phyloP scores from a whole-genome alignment of 1,139 yeast species.

The Kodamaea arcana region DNA sequence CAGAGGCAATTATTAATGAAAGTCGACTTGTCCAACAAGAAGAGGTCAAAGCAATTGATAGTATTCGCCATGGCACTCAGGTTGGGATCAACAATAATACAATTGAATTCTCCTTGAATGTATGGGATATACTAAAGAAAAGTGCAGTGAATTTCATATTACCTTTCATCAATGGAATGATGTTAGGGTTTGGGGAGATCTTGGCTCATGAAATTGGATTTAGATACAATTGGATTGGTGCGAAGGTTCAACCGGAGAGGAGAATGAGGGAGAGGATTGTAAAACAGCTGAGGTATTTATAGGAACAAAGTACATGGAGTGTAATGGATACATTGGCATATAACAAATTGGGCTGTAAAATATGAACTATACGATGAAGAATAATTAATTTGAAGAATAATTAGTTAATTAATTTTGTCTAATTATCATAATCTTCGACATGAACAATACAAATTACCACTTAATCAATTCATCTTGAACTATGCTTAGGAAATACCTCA shows the following conservation, averaged over 20 bases:
- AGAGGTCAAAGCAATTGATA: conserved; percentile 1
- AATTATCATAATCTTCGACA: too few relatives aligned
- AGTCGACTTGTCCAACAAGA: conserved; percentile 1
- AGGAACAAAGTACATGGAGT: too few relatives aligned
- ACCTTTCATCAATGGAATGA: conserved; percentile 90
- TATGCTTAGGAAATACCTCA: too few relatives aligned
- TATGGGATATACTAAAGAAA: conserved; percentile 39
- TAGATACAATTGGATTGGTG: conserved; percentile 74
- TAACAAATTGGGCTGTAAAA: too few relatives aligned
- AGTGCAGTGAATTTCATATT: conserved; percentile 72
- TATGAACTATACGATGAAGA: too few relatives aligned
- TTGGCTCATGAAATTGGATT: conserved; percentile 91
- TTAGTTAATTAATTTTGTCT: too few relatives aligned
- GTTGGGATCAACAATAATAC: not conserved
- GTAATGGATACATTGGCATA: too few relatives aligned
- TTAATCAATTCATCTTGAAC: too few relatives aligned
- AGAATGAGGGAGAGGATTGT: conserved; percentile 23
- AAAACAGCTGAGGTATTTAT: too few relatives aligned
- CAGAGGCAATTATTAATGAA: conserved; percentile 5
- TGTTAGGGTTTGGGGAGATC: conserved; percentile 96
- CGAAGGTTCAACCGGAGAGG: conserved; percentile 50
- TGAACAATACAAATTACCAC: too few relatives aligned
- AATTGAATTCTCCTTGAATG: conserved; percentile 8
- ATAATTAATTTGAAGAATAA: too few relatives aligned
- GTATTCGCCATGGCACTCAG: not conserved